Evolutionary conservation across 768 basidiomycete genomes (phyloP), one percentile per base, ranked within the genome.

Genomic region (Daedaleopsis sinensis): DNA sequence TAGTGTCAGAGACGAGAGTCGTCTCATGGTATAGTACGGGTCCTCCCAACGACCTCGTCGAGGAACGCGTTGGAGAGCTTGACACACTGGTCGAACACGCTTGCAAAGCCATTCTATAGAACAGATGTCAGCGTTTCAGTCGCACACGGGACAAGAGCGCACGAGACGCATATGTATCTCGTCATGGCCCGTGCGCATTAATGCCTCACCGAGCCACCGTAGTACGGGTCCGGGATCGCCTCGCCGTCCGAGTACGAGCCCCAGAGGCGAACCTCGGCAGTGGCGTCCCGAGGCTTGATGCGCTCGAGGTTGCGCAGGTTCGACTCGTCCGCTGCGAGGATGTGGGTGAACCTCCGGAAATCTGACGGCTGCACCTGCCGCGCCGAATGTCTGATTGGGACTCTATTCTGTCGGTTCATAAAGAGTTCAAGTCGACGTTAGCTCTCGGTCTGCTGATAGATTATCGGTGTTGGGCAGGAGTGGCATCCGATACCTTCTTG

Each of bases 221-320:
- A 94, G 72, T 94, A 96, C 6, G 95, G 95, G 72, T 96, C 95
- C 12, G 81, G 79, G 63, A 97, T 94, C 18, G 87, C 80, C 68
- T 82, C 82, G 50, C 79, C 77, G 70, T 91, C 90, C 6, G 86
- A 74, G 70, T 89, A 93, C 6, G 89, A 88, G 18, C 91, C 92
- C 86, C 90, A 95, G n/a, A 95, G 79, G 8, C 80, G 80, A 35
- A 94, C 81, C 52, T 81, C 78, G 0, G 91, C 90, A 4, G 85
- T 88, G 18, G 83, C 73, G 64, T 83, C 67, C 27, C 62, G 63
- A 1, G 78, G 82, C 63, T 77, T 76, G 47, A 85, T 79, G 54
- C 80, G 79, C 47, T 84, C 66, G 47, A 94, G 77, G 61, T 84
- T 78, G 38, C 81, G 81, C 64, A 91, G 79, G 74, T 96, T 96